Base-by-base conservation (phyloP, 2,329 filamentous ascomycete species). In the Grosmannia huntii region DNA sequence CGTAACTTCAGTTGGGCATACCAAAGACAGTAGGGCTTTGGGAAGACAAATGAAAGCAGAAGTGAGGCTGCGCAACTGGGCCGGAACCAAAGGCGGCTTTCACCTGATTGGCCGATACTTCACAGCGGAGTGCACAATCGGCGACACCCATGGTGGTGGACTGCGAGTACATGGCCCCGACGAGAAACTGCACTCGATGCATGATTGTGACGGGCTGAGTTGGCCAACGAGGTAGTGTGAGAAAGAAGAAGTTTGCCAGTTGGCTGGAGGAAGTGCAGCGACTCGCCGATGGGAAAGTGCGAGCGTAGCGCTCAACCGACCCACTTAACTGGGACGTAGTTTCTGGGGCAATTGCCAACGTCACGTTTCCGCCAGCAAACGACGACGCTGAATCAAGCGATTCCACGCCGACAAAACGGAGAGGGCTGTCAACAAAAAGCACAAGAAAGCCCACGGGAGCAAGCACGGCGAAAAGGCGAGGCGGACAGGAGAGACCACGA, bases 401-500 rank as follows among this genome's bases (percentile, higher is more conserved):
- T 19, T 9, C 5, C 21, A 3, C 9, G 14, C 41, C 36, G 41
- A n/a, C 41, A n/a, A 41, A 44, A 19, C n/a, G 41, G 41, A 44
- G 16, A 7, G 38, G 19, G 19, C 4, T 6, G 19, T 3, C 41
- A 44, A 44, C 41, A 44, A 19, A 14, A 44, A 44, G 38, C 5
- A 9, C 14, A 41, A 44, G 19, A 38, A 14, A 2, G 16, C 9
- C 19, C 51, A 23, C 27, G 5, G 38, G 21, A 55, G 6, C 41
- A 2, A 16, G 14, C 3, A 31, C 21, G 10, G 9, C 36, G 27
- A 4, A 31, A 28, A 33, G 14, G 41, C 36, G 21, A 51, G 5
- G 16, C 12, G 11, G 31, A 48, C 21, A 19, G 7, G 33, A 46
- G 38, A 16, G 9, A 51, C 38, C 27, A 54, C 21, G 21, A 74